These are phyloP conservation scores for Sugiyamaella chiloensis DNA, from an alignment of 805 yeast genomes.

Conservation along the genomic window DNA sequence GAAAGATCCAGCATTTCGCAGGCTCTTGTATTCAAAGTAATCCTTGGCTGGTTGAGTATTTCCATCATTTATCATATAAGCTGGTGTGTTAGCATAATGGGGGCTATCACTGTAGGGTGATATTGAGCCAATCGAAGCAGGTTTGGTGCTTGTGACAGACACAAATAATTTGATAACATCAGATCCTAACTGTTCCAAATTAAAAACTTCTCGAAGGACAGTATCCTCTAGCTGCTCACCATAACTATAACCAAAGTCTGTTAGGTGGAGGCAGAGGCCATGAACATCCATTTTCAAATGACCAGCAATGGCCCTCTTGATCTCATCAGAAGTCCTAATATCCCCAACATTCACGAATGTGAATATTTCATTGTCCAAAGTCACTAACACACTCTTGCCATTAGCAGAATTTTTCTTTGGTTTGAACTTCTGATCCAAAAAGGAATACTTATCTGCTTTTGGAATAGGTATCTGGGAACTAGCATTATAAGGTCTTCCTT, in stretches of 20 bases:
- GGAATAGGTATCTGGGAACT: neutral
- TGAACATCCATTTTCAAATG: conserved; percentile 33
- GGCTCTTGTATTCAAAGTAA: neutral
- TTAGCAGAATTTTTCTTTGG: conserved; percentile 35
- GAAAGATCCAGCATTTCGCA: conserved; percentile 22
- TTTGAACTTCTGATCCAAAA: conserved; percentile 32
- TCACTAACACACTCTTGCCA: conserved; percentile 46
- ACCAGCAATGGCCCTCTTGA: conserved; percentile 42
- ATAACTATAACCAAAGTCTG: conserved; percentile 59
- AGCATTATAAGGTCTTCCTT: neutral
- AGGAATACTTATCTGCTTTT: neutral
- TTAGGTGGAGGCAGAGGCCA: conserved; percentile 47
- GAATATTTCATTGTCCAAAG: conserved; percentile 60
- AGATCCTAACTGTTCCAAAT: conserved; percentile 1
- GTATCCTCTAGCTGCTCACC: conserved; percentile 31
- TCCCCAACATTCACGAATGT: conserved; percentile 43
- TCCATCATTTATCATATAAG: conserved; percentile 53
- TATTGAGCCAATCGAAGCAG: conserved; percentile 6
- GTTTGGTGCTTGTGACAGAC: conserved; percentile 10
- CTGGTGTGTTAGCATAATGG: conserved; percentile 65
- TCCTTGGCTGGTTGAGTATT: conserved; percentile 28
- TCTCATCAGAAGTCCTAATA: conserved; percentile 31
- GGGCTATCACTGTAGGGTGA: conserved; percentile 6
- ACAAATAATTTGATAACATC: conserved; percentile 22
- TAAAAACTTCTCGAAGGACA: conserved; percentile 11